phyloP scores from a whole-genome alignment of 2,329 filamentous ascomycete species.

The Triangularia verruculosa region DNA sequence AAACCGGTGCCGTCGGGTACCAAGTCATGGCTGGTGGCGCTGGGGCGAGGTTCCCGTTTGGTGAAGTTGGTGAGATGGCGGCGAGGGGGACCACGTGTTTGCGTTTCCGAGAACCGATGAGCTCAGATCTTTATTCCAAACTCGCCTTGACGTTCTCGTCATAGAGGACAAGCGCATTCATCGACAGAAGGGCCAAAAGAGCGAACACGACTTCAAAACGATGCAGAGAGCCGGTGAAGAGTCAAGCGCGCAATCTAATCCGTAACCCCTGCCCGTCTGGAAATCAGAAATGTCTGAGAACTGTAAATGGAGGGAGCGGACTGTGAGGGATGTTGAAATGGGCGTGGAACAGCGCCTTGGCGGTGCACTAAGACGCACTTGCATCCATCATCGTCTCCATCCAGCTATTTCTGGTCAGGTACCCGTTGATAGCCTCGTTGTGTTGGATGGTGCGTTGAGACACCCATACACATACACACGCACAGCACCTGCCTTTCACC shows the following conservation, averaged over 20 bases:
- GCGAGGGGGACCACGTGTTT: not conserved
- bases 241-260: not conserved
- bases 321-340: constrained; percentile 4
- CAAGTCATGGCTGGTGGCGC: not conserved
- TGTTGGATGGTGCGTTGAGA: not conserved
- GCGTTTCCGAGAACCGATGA: not conserved
- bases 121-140: not conserved
- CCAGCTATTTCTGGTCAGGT: not conserved
- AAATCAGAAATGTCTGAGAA: constrained; percentile 10
- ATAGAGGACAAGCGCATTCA: not conserved
- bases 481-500: not conserved
- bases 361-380: not conserved
- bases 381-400: not conserved
- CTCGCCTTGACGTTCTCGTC: not conserved
- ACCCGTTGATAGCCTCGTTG: not conserved
- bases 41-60: not conserved
- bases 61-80: not conserved
- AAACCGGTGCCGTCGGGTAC: not conserved
- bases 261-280: constrained; percentile 8
- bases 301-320: constrained; percentile 10
- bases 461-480: not conserved
- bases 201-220: not conserved
- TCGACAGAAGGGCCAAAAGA: not conserved
- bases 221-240: constrained; percentile 4
- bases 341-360: constrained; percentile 2